phyloP scores from a whole-genome alignment of 2,329 filamentous ascomycete species.

The Emmonsiellopsis sp. region DNA sequence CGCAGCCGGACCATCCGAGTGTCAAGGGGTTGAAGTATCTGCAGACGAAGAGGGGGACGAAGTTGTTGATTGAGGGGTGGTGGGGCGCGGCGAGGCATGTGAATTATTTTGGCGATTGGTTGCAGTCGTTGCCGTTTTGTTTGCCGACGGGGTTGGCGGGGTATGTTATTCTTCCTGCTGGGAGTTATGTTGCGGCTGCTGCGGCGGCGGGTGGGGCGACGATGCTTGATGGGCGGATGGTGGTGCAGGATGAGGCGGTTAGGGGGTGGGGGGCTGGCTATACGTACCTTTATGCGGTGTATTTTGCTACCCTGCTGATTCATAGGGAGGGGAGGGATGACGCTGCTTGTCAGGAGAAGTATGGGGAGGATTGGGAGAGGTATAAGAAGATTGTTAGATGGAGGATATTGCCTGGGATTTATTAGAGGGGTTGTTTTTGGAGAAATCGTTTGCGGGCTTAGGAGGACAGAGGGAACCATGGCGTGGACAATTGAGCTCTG shows the following conservation, averaged over 20 bases:
- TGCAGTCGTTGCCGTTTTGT: constrained; percentile 10
- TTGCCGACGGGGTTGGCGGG: constrained; percentile 11
- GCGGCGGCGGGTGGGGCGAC: neutral
- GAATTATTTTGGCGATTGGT: constrained; percentile 14
- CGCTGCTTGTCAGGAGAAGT: constrained; percentile 11
- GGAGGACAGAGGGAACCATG: too few relatives aligned
- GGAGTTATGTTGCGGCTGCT: neutral
- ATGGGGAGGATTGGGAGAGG: constrained; percentile 11
- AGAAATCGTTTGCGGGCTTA: too few relatives aligned
- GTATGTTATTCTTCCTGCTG: constrained; percentile 8
- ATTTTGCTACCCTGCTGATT: constrained; percentile 13
- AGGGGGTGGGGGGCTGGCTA: constrained; percentile 10
- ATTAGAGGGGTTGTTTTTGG: neutral
- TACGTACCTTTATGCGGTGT: constrained; percentile 13
- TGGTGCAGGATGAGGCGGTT: constrained; percentile 1
- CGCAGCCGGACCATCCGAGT: constrained; percentile 67
- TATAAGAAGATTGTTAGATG: constrained; percentile 9
- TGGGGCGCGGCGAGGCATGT: constrained; percentile 12
- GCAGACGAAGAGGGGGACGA: constrained; percentile 45
- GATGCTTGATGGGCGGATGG: constrained; percentile 4
- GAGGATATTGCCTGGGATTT: constrained; percentile 10
- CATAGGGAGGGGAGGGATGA: constrained; percentile 14
- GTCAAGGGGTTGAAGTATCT: constrained; percentile 78
- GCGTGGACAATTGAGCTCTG: too few relatives aligned
- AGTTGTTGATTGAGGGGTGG: constrained; percentile 9